Evolutionary conservation across 2,329 filamentous ascomycete species (phyloP).

Genomic region (Sporothrix mexicana): DNA sequence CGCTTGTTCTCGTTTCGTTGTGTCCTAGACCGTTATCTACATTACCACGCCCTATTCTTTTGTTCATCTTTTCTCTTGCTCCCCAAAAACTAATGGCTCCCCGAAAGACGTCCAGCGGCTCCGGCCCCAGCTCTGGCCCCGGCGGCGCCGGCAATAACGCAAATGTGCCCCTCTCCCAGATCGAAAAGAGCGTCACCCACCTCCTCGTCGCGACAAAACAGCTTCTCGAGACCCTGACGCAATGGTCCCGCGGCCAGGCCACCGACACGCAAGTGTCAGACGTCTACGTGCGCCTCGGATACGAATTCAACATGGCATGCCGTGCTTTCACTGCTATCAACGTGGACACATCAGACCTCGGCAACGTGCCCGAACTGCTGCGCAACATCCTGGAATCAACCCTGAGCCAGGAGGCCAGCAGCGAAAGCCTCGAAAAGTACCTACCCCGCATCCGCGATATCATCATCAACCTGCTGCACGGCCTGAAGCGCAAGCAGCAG

Average conservation of each 20-base stretch:
- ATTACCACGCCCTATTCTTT: neutral
- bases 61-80: neutral
- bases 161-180: constrained; percentile 80
- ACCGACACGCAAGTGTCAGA: constrained; percentile 96
- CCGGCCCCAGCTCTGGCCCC: constrained; percentile 36
- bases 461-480: constrained; percentile 96
- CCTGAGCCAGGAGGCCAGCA: constrained; percentile 92
- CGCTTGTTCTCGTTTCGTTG: constrained; percentile 4
- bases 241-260: constrained; percentile 93
- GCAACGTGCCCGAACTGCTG: constrained; percentile 90
- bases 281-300: constrained; percentile 94
- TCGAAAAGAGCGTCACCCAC: constrained; percentile 98
- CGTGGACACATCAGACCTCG: constrained; percentile 91
- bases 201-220: constrained; percentile 97
- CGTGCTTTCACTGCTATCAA: constrained; percentile 96
- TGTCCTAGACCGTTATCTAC: neutral
- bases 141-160: constrained; percentile 47
- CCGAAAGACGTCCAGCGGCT: constrained; percentile 59
- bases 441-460: constrained; percentile 95
- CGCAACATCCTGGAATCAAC: constrained; percentile 93
- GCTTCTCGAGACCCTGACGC: constrained; percentile 92
- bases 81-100: constrained; percentile 31
- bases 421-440: constrained; percentile 91
- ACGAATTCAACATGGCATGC: constrained; percentile 99
- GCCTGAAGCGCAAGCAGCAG: constrained; percentile 95